A percentile compares a stretch with the other conserved stretches of the same genome.
phyloP scores from a whole-genome alignment of 2,329 filamentous ascomycete genomes.

The Fusarium agapanthi region DNA sequence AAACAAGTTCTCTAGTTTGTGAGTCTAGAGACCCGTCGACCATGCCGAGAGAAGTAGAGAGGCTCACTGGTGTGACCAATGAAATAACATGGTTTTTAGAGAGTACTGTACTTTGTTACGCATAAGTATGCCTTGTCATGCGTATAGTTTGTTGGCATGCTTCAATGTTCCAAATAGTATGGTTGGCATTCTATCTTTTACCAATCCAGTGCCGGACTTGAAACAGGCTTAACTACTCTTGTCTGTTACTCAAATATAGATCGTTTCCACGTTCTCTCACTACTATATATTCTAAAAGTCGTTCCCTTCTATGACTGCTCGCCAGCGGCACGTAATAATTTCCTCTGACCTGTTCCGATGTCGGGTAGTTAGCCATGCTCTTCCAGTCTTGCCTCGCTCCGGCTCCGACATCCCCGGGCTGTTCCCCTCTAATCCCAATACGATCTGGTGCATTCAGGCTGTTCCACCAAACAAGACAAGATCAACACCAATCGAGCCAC shows the following conservation, averaged over 20 bases:
- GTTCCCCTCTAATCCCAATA: not conserved
- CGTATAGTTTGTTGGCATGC: fast-evolving
- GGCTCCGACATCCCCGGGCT: slow-evolving; percentile 27
- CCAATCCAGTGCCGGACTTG: fast-evolving
- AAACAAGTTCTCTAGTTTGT: not conserved
- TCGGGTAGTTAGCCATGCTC: not conserved
- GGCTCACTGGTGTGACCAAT: not conserved
- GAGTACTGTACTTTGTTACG: fast-evolving
- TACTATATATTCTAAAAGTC: fast-evolving
- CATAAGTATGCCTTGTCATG: too few relatives aligned
- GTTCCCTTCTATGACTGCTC: not conserved
- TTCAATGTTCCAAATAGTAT: fast-evolving
- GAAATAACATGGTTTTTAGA: not conserved
- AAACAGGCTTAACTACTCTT: not conserved
- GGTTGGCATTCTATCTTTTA: fast-evolving
- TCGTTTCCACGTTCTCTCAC: fast-evolving
- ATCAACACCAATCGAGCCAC: slow-evolving; percentile 25
- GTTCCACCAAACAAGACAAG: slow-evolving; percentile 3
- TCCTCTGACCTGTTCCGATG: not conserved
- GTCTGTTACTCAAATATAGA: not conserved
- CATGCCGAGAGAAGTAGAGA: not conserved
- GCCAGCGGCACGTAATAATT: too few relatives aligned
- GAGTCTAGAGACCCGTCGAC: not conserved
- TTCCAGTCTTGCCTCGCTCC: not conserved
- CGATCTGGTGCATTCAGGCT: not conserved